A percentile compares a stretch with the other conserved stretches of the same genome.
Evolutionary conservation across 1,139 yeast species (phyloP).

Genomic region (Pichia sp.): DNA sequence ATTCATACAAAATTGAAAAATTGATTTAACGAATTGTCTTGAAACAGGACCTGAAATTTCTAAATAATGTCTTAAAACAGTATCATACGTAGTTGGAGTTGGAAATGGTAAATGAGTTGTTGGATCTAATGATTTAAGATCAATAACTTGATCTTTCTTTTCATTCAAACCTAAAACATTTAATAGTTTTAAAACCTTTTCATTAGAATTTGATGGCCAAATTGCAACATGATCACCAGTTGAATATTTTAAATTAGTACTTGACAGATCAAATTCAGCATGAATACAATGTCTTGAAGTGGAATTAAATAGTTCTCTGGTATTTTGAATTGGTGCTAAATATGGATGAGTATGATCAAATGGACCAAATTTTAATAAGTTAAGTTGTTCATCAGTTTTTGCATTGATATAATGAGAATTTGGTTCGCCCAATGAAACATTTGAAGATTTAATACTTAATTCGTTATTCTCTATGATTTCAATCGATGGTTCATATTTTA

Average conservation of each 20-base stretch:
- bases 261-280: conserved; percentile 76
- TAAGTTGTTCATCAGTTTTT: conserved; percentile 28
- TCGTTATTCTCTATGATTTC: conserved; percentile 32
- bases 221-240: conserved; percentile 96
- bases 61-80: conserved; percentile 78
- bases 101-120: conserved; percentile 69
- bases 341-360: conserved; percentile 80
- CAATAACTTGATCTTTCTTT: conserved; percentile 51
- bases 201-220: conserved; percentile 87
- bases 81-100: conserved; percentile 82
- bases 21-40: conserved; percentile 73
- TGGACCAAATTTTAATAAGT: conserved; percentile 60
- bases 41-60: conserved; percentile 93
- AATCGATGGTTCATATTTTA: conserved; percentile 69
- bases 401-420: conserved; percentile 52
- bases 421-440: conserved; percentile 82
- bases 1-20: conserved; percentile 78
- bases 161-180: conserved; percentile 54
- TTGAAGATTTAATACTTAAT: conserved; percentile 29
- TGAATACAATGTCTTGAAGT: conserved; percentile 73
- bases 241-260: conserved; percentile 70
- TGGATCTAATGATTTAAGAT: conserved; percentile 64
- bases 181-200: conserved; percentile 60
- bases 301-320: conserved; percentile 68
- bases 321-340: conserved; percentile 55